Evolutionary conservation across 495 filamentous ascomycete genomes (phyloP).

Genomic region (Penicillium roqueforti): DNA sequence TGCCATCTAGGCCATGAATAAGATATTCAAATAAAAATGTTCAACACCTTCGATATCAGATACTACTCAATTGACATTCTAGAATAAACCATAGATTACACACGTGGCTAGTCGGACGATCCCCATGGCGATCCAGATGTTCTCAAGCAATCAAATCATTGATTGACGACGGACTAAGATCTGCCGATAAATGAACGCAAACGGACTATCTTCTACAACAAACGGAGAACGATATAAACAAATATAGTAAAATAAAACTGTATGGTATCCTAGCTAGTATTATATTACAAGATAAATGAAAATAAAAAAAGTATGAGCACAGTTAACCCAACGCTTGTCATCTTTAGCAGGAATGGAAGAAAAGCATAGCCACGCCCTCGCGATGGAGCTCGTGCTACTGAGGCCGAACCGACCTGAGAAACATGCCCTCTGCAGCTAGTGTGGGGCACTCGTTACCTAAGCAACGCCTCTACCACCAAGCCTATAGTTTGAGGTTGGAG

Average conservation of each 20-base stretch:
- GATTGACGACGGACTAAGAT: conserved; percentile 1
- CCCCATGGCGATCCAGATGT: neutral
- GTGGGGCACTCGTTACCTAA: too few relatives aligned
- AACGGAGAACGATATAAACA: neutral
- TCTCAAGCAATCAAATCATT: neutral
- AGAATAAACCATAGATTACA: neutral
- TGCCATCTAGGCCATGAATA: too few relatives aligned
- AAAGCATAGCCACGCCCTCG: too few relatives aligned
- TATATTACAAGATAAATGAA: neutral
- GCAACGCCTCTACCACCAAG: too few relatives aligned
- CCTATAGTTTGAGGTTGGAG: neutral
- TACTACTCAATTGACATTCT: neutral
- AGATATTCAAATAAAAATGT: neutral
- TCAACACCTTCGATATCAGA: neutral
- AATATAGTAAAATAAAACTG: neutral
- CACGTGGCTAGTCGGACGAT: neutral
- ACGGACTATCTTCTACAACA: neutral
- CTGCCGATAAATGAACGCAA: neutral
- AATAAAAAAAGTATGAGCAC: neutral
- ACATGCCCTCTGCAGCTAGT: too few relatives aligned
- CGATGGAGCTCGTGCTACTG: too few relatives aligned
- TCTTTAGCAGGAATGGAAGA: too few relatives aligned
- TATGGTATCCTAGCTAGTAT: neutral
- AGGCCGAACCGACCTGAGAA: neutral
- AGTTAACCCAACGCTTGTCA: neutral